Evolutionary conservation across 257 asterid genomes (phyloP).

Genomic region (Rauvolfia tetraphylla): DNA sequence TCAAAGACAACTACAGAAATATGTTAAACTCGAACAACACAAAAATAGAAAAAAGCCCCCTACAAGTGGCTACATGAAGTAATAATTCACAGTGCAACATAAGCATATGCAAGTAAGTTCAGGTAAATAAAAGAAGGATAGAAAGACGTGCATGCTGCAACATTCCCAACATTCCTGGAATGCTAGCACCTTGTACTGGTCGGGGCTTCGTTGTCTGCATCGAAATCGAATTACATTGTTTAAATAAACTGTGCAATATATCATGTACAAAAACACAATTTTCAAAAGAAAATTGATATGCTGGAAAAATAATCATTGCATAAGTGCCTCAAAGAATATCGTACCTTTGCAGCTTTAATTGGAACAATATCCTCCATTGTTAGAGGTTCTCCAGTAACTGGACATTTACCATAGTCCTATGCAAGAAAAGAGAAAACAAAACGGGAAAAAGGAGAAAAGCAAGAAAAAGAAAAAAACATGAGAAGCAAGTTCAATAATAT

Average conservation of each 20-base stretch:
- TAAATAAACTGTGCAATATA: background rate
- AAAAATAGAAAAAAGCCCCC: background rate
- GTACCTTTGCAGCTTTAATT: conserved; percentile 83
- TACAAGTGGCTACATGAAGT: background rate
- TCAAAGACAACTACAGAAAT: background rate
- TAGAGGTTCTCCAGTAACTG: conserved; percentile 87
- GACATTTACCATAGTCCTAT: conserved; percentile 97
- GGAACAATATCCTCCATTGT: conserved; percentile 79
- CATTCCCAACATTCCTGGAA: conserved; percentile 99
- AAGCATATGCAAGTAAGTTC: background rate
- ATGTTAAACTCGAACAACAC: background rate
- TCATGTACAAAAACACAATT: background rate
- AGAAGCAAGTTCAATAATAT: background rate
- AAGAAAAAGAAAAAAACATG: background rate
- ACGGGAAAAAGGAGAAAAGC: conserved; percentile 4
- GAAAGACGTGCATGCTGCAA: conserved; percentile 74
- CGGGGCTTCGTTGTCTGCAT: conserved; percentile 93
- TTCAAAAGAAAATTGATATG: background rate
- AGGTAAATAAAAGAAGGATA: conserved; percentile 15
- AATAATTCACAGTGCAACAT: background rate
- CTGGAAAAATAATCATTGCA: background rate
- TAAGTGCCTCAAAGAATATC: background rate
- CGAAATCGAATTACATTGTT: conserved; percentile 4
- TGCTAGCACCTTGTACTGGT: conserved; percentile 95
- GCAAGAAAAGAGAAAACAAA: conserved; percentile 3